Evolutionary conservation across 306 rosid genomes (phyloP), one percentile per base, ranked within the genome.

Genomic region (Cyclanthera cordifolia): DNA sequence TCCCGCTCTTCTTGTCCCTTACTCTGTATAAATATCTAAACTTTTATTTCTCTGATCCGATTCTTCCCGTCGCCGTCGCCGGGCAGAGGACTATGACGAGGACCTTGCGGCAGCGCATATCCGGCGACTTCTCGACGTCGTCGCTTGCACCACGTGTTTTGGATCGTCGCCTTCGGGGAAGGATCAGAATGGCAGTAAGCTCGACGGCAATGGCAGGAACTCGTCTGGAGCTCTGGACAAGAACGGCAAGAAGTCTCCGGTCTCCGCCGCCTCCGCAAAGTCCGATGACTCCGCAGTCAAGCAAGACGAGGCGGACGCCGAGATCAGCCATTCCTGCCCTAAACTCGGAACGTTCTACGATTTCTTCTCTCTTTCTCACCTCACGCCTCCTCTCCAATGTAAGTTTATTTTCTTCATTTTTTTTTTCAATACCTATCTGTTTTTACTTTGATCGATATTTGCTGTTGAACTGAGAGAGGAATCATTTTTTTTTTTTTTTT

Each of bases 301-400:
- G 73, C 82, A 82, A 65, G 95, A 89, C 9, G 91, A 84, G 6
- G 80, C 68, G 25, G 98, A 89, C 51, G 78, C 82, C 27, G 98
- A 93, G 48, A 78, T 85, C 43, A 86, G 86, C 78, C 86, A 89
- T 56, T 84, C 98, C 16, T 84, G 75, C 61, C 91, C 96, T 16
- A 86, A 87, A 78, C 94, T 89, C 4, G 96, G 89, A 16, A 85
- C 86, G 73, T 93, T 93, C 78, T 93, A 89, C 77, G 96, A 93
- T 76, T 93, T 93, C 75, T 93, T 93, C 81, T 93, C 96, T 57
- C 96, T 93, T 51, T 83, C 96, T 10, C 84, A 89, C 49, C 95
- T 89, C 79, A 84, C 83, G 55, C 91, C 95, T 0, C 98, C 98
- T 45, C 74, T 93, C 68, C 98, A 89, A 63, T 87, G 98, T 93